Percentiles rank a stretch among this genome's conserved stretches.
phyloP scores from a whole-genome alignment of 495 filamentous ascomycete genomes.

The Pseudotulostoma volvatum region DNA sequence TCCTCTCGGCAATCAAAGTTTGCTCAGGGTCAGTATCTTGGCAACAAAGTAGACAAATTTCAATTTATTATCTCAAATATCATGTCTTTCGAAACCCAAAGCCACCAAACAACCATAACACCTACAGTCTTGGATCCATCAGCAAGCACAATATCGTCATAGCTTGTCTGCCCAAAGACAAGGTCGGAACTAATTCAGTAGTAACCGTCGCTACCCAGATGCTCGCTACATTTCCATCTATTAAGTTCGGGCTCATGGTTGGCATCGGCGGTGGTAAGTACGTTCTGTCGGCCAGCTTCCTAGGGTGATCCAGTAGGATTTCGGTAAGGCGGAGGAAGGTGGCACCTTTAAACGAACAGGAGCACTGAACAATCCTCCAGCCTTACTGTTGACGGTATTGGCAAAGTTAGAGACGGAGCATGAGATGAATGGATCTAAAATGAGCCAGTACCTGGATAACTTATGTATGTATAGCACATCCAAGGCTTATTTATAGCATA shows the following conservation, averaged over 20 bases:
- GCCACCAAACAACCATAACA: slow-evolving; percentile 12
- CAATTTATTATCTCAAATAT: slow-evolving; percentile 2
- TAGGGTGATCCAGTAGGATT: slow-evolving; percentile 14
- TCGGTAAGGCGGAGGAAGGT: slow-evolving; percentile 7
- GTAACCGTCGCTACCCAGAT: slow-evolving; percentile 16
- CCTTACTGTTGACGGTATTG: slow-evolving; percentile 8
- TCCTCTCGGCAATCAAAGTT: slow-evolving; percentile 2
- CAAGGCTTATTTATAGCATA: no score
- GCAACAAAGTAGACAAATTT: slow-evolving; percentile 5
- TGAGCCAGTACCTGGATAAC: slow-evolving; percentile 10
- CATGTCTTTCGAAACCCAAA: slow-evolving; percentile 7
- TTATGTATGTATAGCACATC: slow-evolving; percentile 2
- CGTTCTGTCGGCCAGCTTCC: slow-evolving; percentile 5
- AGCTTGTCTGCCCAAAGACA: slow-evolving; percentile 16
- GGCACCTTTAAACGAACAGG: slow-evolving; percentile 15
- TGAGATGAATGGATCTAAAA: slow-evolving; percentile 4
- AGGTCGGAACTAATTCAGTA: slow-evolving; percentile 16
- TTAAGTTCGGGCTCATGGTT: slow-evolving; percentile 32
- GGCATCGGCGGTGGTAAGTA: slow-evolving; percentile 30
- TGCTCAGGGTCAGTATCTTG: slow-evolving; percentile 6
- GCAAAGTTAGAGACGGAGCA: slow-evolving; percentile 5
- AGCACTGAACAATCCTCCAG: slow-evolving; percentile 14
- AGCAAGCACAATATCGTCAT: slow-evolving; percentile 20
- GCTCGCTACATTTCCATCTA: slow-evolving; percentile 17
- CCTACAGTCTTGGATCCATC: slow-evolving; percentile 17